Evolutionary conservation across 345 rosid genomes (phyloP).

Genomic region (Kandelia obovata): DNA sequence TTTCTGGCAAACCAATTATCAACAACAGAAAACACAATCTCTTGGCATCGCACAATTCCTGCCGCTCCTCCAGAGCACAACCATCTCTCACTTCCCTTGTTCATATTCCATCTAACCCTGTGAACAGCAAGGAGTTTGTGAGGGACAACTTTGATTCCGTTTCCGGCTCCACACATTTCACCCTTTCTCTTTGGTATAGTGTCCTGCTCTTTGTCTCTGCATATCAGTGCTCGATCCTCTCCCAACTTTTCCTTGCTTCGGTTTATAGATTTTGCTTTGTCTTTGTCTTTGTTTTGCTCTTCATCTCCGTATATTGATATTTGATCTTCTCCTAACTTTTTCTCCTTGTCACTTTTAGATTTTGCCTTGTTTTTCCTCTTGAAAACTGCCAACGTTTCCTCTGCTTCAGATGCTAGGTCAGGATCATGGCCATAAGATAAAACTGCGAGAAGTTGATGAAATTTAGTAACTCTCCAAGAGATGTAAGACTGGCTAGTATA

Average conservation of each 20-base stretch:
- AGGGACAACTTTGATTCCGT: slow-evolving; percentile 37
- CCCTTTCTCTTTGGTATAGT: slow-evolving; percentile 18
- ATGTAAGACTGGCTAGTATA: background rate
- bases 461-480: slow-evolving; percentile 4
- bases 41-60: slow-evolving; percentile 73
- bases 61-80: slow-evolving; percentile 85
- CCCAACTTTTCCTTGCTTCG: slow-evolving; percentile 19
- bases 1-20: background rate
- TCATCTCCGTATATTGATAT: slow-evolving; percentile 17
- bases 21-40: slow-evolving; percentile 31
- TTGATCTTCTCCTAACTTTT: slow-evolving; percentile 21
- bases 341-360: slow-evolving; percentile 17
- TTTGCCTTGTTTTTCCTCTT: slow-evolving; percentile 29
- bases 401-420: slow-evolving; percentile 36
- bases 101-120: slow-evolving; percentile 79
- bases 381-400: slow-evolving; percentile 31
- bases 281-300: slow-evolving; percentile 21
- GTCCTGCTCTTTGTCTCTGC: slow-evolving; percentile 11
- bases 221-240: slow-evolving; percentile 22
- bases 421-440: slow-evolving; percentile 43
- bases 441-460: slow-evolving; percentile 35
- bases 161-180: slow-evolving; percentile 14
- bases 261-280: slow-evolving; percentile 28
- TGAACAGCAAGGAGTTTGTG: slow-evolving; percentile 65
- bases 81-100: slow-evolving; percentile 88